Conservation (phyloP, 305 asterid species). For the Fraxinus sp. region DNA sequence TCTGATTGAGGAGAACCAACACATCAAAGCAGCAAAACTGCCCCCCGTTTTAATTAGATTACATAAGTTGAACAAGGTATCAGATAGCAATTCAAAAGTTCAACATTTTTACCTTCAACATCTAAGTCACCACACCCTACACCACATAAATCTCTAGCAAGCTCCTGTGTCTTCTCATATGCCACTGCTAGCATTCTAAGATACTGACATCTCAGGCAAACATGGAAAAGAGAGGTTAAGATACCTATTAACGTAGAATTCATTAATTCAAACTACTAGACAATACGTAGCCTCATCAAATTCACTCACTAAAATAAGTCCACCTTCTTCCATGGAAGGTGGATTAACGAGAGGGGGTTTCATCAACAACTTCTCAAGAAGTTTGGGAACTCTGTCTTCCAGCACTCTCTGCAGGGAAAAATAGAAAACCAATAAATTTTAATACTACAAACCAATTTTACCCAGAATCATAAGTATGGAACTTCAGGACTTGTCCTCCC, state of each 20-base stretch:
- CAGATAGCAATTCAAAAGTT: constrained; percentile 3
- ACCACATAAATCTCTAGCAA: constrained; percentile 74
- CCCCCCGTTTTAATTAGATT: background rate
- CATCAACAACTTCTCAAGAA: constrained; percentile 82
- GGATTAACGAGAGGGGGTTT: constrained; percentile 84
- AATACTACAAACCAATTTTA: background rate
- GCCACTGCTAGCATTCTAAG: constrained; percentile 95
- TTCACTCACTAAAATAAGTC: constrained; percentile 80
- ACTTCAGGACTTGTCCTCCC: background rate
- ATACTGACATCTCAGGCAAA: constrained; percentile 53
- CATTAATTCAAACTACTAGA: background rate
- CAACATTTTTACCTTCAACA: constrained; percentile 66
- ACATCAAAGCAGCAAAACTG: background rate
- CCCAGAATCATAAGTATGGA: background rate
- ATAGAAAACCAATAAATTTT: constrained; percentile 16
- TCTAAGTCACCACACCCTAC: constrained; percentile 99
- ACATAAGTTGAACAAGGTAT: background rate
- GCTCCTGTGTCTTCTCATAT: constrained; percentile 93
- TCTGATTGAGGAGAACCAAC: constrained; percentile 8
- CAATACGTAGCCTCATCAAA: constrained; percentile 9
- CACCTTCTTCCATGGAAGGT: constrained; percentile 97
- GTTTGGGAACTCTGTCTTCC: constrained; percentile 94
- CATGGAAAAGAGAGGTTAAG: constrained; percentile 30
- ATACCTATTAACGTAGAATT: background rate
- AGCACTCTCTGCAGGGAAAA: constrained; percentile 72